Percentiles rank a stretch among this genome's conserved stretches.
Conservation (phyloP, 2,329 filamentous ascomycete species). For the Rhexocercosporidium sp. region DNA sequence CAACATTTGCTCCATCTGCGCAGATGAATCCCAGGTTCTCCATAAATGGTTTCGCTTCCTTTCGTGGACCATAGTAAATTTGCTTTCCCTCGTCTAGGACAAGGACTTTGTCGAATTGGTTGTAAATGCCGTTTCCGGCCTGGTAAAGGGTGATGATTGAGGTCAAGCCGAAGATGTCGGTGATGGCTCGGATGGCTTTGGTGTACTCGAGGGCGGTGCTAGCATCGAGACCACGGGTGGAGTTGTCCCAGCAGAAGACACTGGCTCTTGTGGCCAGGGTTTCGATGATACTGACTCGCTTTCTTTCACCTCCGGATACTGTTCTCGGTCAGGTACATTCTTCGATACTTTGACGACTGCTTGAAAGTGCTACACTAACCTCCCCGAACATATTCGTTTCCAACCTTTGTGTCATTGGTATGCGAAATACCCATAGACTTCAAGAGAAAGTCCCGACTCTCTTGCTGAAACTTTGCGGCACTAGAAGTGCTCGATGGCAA, state of each 20-base stretch:
- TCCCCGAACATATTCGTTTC: conserved; percentile 65
- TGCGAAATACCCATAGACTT: conserved; percentile 54
- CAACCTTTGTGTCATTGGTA: conserved; percentile 60
- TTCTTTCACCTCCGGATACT: conserved; percentile 65
- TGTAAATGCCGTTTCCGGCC: conserved; percentile 71
- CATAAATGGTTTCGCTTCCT: conserved; percentile 67
- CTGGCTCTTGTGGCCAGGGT: conserved; percentile 38
- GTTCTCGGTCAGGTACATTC: background rate
- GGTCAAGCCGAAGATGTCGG: conserved; percentile 63
- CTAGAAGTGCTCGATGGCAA: conserved; percentile 51
- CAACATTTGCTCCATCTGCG: conserved; percentile 64
- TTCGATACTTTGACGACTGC: background rate
- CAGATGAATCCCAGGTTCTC: conserved; percentile 68
- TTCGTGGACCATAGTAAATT: conserved; percentile 66
- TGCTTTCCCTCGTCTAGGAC: conserved; percentile 70
- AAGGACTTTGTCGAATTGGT: conserved; percentile 73
- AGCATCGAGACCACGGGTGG: conserved; percentile 68
- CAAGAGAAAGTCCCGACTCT: conserved; percentile 37
- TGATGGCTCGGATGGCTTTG: conserved; percentile 66
- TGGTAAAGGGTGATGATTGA: conserved; percentile 72
- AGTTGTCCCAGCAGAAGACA: conserved; percentile 72
- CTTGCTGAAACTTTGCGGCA: conserved; percentile 52
- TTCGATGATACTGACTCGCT: conserved; percentile 66
- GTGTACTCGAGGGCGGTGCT: conserved; percentile 70
- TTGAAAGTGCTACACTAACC: background rate